These are phyloP conservation scores for Eucalyptus paniculata DNA, from an alignment of 345 rosid genomes.

Conservation along the genomic window DNA sequence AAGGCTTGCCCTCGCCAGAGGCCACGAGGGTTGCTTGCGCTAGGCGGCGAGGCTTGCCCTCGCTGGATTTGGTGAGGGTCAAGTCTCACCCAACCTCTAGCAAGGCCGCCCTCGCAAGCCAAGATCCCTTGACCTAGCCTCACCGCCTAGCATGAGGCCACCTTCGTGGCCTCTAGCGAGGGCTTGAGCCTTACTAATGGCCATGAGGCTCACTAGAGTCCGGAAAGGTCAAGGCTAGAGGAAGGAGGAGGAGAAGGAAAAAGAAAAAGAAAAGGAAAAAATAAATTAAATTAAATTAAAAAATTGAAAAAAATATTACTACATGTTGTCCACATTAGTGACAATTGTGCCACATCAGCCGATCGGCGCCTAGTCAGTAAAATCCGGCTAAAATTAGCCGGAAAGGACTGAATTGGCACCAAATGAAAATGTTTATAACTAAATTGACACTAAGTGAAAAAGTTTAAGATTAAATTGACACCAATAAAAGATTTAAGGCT, in stretches of 20 bases:
- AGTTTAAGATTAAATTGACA: rapidly evolving
- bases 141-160: rapidly evolving
- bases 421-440: rapidly evolving
- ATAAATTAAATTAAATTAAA: no score
- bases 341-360: rapidly evolving
- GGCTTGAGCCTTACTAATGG: no score
- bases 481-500: rapidly evolving
- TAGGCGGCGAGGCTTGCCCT: no score
- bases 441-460: rapidly evolving
- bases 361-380: rapidly evolving
- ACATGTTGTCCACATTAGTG: rapidly evolving
- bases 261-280: no score
- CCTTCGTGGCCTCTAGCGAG: rapidly evolving
- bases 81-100: no score
- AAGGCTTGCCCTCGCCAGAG: no score
- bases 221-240: rapidly evolving
- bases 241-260: no score
- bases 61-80: no score
- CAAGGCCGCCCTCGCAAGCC: rapidly evolving
- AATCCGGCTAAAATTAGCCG: rapidly evolving
- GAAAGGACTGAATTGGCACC: rapidly evolving
- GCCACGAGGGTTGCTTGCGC: rapidly evolving
- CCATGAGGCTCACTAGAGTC: rapidly evolving
- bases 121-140: no score
- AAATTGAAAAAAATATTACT: rapidly evolving